phyloP scores from a whole-genome alignment of 1,284 basidiomycete genomes.

The Chiua sp. region DNA sequence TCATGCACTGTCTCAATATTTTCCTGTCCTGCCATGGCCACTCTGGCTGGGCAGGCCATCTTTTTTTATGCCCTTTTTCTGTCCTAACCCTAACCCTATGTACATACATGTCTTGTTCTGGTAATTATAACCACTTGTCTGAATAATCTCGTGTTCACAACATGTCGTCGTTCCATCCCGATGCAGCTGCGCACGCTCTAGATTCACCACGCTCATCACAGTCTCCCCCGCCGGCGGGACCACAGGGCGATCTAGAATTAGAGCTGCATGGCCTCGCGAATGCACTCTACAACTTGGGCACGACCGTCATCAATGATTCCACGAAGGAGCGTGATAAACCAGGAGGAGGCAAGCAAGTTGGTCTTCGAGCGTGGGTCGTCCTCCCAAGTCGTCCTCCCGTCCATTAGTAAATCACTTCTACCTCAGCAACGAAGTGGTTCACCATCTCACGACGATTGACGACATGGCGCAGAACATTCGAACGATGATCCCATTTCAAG shows the following conservation, averaged over 20 bases:
- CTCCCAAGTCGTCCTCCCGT: not conserved
- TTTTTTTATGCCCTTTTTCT: conserved; percentile 20
- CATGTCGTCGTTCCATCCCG: conserved; percentile 20
- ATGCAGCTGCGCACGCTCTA: conserved; percentile 47
- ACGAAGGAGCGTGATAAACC: conserved; percentile 76
- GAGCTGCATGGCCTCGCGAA: conserved; percentile 76
- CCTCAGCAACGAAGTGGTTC: conserved; percentile 70
- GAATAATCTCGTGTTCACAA: conserved; percentile 8
- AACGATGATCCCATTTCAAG: conserved; percentile 74
- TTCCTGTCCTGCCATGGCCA: conserved; percentile 60
- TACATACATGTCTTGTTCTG: conserved; percentile 3
- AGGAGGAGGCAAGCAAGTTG: conserved; percentile 71
- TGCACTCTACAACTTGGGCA: conserved; percentile 77
- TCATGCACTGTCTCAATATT: conserved; percentile 66
- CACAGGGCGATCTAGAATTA: conserved; percentile 76
- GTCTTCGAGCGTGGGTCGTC: conserved; percentile 65
- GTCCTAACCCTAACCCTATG: conserved; percentile 36
- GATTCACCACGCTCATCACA: conserved; percentile 75
- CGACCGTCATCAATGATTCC: conserved; percentile 77
- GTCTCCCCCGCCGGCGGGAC: conserved; percentile 68
- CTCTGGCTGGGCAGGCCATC: conserved; percentile 43
- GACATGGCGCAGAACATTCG: conserved; percentile 61
- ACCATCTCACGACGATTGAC: conserved; percentile 66
- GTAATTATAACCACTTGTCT: not conserved
- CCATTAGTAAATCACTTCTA: conserved; percentile 1